Base-by-base conservation (phyloP, 179 eudicot species). In the Silene vulgaris region DNA sequence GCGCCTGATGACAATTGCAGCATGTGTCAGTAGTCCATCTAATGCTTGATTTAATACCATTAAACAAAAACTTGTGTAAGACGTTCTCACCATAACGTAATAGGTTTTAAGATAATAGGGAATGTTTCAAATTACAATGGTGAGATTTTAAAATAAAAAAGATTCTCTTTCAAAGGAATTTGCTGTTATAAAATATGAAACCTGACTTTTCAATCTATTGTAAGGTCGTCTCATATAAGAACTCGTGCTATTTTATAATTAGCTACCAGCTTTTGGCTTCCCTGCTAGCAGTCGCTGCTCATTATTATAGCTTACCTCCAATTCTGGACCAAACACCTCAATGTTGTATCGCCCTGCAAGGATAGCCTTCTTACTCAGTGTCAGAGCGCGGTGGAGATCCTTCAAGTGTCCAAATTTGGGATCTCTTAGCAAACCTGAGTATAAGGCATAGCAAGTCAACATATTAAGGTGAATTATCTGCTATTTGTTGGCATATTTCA, bases 381-480 rank as follows among this genome's bases (percentile, higher is more conserved):
- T 79, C 65, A 95, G 60, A 72, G 96, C 91, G 35, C 81, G 83
- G 75, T 95, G 99, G 80, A 92, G 69, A 77, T 92, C 93, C 77
- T 86, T 86, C 35, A 92, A 85, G 77, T 95, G 99, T 28, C 99
- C 89, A 19, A 57, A 90, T 80, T 95, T 95, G 62, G 99, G 97
- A 48, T 89, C 93, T 76, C 99, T 90, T 65, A 20, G n/a, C 69
- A 95, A 76, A 64, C 90, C 98, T 92, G 69, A 72, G 48, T 6
- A 72, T 45, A 65, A 77, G 28, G 20, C 61, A 45, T 61, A 54
- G 1, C 13, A 52, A 70, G 30, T 62, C 2, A 3, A 8, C 0
- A 37, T 32, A 40, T 14, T 57, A 1, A 52, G 29, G 29, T 61
- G 62, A 61, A 54, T 20, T 21, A 14, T 21, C 48, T 20, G 26